Percentiles rank a stretch among this genome's conserved stretches.
phyloP scores from a whole-genome alignment of 306 rosid genomes.

The Ormosia emarginata region DNA sequence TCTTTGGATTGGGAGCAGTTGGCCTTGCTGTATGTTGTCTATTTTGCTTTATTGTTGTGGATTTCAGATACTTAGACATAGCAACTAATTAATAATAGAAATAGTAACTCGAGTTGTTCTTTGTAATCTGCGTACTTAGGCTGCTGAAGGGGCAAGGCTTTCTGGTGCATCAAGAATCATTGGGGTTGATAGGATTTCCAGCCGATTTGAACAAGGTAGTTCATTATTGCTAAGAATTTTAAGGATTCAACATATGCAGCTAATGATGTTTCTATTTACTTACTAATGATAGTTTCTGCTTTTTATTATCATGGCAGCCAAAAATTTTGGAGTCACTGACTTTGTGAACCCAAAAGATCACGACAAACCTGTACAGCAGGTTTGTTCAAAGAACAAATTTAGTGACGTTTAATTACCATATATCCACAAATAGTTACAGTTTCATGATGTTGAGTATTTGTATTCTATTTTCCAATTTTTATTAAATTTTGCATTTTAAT shows the following conservation, averaged over 20 bases:
- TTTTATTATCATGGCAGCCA: constrained; percentile 33
- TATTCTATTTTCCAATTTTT: neutral
- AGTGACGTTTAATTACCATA: neutral
- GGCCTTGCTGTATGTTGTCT: constrained; percentile 52
- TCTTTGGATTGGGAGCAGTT: constrained; percentile 63
- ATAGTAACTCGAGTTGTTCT: neutral
- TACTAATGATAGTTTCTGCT: neutral
- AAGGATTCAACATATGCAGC: neutral
- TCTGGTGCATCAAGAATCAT: constrained; percentile 57
- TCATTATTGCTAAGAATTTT: neutral
- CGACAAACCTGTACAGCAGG: constrained; percentile 60
- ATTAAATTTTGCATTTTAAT: neutral
- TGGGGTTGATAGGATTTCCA: constrained; percentile 54
- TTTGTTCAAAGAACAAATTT: neutral
- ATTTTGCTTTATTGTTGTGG: neutral
- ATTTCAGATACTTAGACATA: neutral
- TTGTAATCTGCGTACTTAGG: constrained; percentile 19
- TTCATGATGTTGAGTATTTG: neutral
- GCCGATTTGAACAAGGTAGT: constrained; percentile 51
- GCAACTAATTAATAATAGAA: neutral
- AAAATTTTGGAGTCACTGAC: constrained; percentile 54
- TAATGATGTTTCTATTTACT: neutral
- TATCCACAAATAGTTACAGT: neutral
- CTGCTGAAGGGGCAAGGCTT: constrained; percentile 67
- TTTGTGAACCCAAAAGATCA: constrained; percentile 66